phyloP scores from a whole-genome alignment of 2,329 filamentous ascomycete genomes.

The Lecanosticta acicola region DNA sequence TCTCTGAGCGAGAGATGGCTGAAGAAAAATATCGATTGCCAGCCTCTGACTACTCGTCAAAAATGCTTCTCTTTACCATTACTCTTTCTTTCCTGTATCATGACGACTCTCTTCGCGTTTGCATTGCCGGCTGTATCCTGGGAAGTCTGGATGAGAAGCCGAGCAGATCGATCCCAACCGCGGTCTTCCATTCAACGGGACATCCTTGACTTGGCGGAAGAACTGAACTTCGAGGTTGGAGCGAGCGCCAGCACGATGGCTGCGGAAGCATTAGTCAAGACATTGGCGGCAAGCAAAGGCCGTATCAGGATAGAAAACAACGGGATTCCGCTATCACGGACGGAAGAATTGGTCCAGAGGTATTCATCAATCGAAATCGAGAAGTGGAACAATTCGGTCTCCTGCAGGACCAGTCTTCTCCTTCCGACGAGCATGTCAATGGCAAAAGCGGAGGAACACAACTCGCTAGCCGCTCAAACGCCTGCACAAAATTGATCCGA shows the following conservation, averaged over 20 bases:
- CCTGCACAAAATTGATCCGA: too few species aligned
- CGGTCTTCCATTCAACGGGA: slow-evolving; percentile 11
- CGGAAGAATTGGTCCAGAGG: neutral
- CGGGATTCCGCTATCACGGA: neutral
- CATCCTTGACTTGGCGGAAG: slow-evolving; percentile 11
- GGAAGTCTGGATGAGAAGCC: slow-evolving; percentile 9
- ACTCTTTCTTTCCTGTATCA: slow-evolving; percentile 15
- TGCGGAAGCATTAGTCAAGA: slow-evolving; percentile 6
- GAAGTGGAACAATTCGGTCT: too few species aligned
- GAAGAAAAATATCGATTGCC: slow-evolving; percentile 3
- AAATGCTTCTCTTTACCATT: slow-evolving; percentile 16
- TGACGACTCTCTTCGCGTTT: slow-evolving; percentile 4
- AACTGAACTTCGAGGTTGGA: slow-evolving; percentile 8
- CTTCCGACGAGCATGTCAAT: too few species aligned
- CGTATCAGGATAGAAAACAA: neutral
- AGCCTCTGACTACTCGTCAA: slow-evolving; percentile 8
- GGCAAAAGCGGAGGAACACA: too few species aligned
- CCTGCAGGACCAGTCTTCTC: too few species aligned
- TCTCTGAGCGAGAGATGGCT: neutral
- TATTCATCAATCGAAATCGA: too few species aligned
- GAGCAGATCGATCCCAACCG: slow-evolving; percentile 5
- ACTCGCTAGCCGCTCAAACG: too few species aligned
- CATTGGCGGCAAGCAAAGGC: slow-evolving; percentile 1
- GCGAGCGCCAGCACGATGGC: slow-evolving; percentile 7
- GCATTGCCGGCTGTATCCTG: slow-evolving; percentile 5